Evolutionary conservation across 2,329 filamentous ascomycete genomes (phyloP), one percentile per base, ranked within the genome.

Genomic region (Daldinia eschscholtzii): DNA sequence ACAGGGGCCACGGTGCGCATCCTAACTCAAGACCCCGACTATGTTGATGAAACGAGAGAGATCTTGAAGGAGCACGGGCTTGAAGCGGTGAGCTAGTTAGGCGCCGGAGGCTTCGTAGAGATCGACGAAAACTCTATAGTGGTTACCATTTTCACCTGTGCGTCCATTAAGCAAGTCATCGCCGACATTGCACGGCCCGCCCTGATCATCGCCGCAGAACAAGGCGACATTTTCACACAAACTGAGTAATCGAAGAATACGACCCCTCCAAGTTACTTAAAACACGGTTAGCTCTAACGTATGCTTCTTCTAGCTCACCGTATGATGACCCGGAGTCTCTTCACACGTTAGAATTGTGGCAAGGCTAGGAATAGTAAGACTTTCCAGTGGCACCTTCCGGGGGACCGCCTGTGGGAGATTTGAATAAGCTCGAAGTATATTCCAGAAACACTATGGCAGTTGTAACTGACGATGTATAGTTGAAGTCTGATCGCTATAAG

Each of bases 111-210:
- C 20, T 48, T 48, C 44, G 44, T 20, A 3, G 44, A 48, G 28
- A 5, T 82, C 0, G 78, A 83, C 62, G 74, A 79, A 4, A 63
- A 77, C n/a, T 79, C 79, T 80, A 30, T 48, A 28, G 78, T 82
- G n/a, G 72, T 83, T 60, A 80, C 79, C 0, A 64, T 77, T 9
- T 76, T 74, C 37, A 68, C 79, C 1, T 74, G 77, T 46, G 73
- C 79, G 0, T 78, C 80, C 0, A 73, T 81, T 5, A 79, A 78
- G 55, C 78, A 82, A 65, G 77, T 82, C 26, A 72, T 83, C 12
- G 44, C 44, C 12, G 81, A 82, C 69, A 71, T 79, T 55, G 76
- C 79, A 46, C 77, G 76, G 50, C 81, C 80, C 6, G 74, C 46
- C 35, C 33, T 72, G n/a, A 64, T 73, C 41, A 42, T 64, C 10